Evolutionary conservation across 768 basidiomycete genomes (phyloP).

Genomic region (Cystofilobasidium bisporidii): DNA sequence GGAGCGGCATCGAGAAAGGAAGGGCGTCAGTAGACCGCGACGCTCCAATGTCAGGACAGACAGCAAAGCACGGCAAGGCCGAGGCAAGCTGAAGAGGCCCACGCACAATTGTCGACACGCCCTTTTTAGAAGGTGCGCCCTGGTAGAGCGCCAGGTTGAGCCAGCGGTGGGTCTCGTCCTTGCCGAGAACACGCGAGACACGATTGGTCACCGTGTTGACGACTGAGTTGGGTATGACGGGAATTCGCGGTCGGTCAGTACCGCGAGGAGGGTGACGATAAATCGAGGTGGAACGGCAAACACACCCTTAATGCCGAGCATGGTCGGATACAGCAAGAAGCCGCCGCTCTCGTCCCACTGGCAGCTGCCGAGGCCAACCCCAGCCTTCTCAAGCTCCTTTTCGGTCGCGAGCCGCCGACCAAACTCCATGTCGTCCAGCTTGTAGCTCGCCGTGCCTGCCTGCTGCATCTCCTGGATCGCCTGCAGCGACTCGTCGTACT

Average conservation of each 20-base stretch:
- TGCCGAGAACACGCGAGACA: slow-evolving; percentile 75
- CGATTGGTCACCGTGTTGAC: slow-evolving; percentile 92
- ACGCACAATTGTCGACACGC: slow-evolving; percentile 66
- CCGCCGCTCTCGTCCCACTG: slow-evolving; percentile 97
- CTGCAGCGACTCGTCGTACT: slow-evolving; percentile 85
- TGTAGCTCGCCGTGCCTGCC: slow-evolving; percentile 82
- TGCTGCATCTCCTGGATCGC: slow-evolving; percentile 99
- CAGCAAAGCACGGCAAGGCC: not conserved
- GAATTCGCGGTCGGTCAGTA: not conserved
- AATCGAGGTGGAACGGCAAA: not conserved
- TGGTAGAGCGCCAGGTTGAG: slow-evolving; percentile 83
- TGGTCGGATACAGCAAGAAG: slow-evolving; percentile 83
- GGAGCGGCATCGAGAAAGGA: not conserved
- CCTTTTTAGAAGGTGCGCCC: slow-evolving; percentile 81
- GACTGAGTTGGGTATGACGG: slow-evolving; percentile 50
- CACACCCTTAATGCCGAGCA: slow-evolving; percentile 89
- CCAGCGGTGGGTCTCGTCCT: slow-evolving; percentile 87
- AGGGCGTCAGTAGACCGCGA: too few species aligned
- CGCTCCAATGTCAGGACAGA: not conserved
- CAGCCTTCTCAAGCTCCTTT: slow-evolving; percentile 65
- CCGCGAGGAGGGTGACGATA: not conserved
- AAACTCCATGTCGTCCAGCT: slow-evolving; percentile 98
- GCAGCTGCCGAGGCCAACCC: slow-evolving; percentile 54
- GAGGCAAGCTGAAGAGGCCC: not conserved
- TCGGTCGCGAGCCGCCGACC: slow-evolving; percentile 90